These are phyloP conservation scores for Metschnikowia chrysomelidarum DNA, from an alignment of 805 yeast species.

Conservation along the genomic window DNA sequence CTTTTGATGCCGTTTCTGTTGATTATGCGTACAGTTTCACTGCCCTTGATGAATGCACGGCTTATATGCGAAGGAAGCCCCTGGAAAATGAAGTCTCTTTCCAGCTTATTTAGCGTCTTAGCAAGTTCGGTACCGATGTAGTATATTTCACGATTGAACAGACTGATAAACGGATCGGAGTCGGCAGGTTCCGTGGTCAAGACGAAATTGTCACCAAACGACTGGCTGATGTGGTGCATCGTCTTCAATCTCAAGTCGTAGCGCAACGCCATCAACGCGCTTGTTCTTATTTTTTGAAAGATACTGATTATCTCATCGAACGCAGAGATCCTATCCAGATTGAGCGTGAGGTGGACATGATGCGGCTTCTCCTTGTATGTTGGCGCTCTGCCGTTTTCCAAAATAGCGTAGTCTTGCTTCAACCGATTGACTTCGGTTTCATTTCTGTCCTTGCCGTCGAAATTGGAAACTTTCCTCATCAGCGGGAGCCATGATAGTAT, in stretches of 20 bases:
- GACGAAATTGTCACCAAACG: constrained; percentile 51
- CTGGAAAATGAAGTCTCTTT: constrained; percentile 29
- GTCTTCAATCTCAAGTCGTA: constrained; percentile 56
- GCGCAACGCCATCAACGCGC: constrained; percentile 48
- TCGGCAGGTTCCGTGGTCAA: constrained; percentile 57
- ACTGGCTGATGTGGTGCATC: constrained; percentile 49
- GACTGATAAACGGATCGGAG: constrained; percentile 53
- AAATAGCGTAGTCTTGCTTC: constrained; percentile 41
- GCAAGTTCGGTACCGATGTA: constrained; percentile 43
- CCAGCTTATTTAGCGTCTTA: constrained; percentile 30
- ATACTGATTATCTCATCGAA: constrained; percentile 37
- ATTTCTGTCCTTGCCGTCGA: constrained; percentile 17
- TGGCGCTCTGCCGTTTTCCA: constrained; percentile 36
- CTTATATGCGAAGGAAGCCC: constrained; percentile 56
- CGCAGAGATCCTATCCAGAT: constrained; percentile 26
- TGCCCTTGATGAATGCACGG: constrained; percentile 49
- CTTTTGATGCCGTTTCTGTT: constrained; percentile 60
- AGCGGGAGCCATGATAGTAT: constrained; percentile 58
- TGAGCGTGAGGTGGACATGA: constrained; percentile 35
- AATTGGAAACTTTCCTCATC: constrained; percentile 42
- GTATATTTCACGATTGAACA: constrained; percentile 49
- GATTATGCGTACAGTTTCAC: constrained; percentile 47
- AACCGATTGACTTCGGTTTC: constrained; percentile 29
- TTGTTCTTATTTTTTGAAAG: constrained; percentile 36
- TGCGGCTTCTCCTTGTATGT: constrained; percentile 22